phyloP scores from a whole-genome alignment of 179 eudicot genomes.

The Drosera spatulata region DNA sequence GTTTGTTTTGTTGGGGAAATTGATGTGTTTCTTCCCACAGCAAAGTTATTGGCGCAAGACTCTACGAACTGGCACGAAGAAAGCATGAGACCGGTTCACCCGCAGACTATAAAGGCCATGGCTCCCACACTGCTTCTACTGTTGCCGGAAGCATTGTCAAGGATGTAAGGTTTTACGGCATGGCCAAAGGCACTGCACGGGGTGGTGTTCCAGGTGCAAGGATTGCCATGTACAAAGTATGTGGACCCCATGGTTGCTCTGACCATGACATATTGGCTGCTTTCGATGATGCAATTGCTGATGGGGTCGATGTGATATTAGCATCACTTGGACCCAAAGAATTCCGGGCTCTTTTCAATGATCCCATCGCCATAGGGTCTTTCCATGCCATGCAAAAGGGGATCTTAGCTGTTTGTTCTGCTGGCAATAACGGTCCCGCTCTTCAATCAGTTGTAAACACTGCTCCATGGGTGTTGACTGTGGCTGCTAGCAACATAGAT shows the following conservation, averaged over 20 bases:
- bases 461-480: constrained; percentile 80
- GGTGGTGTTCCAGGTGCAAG: constrained; percentile 66
- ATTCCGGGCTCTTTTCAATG: constrained; percentile 19
- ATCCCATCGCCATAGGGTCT: constrained; percentile 59
- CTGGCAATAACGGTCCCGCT: constrained; percentile 56
- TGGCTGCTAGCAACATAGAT: constrained; percentile 57
- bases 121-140: constrained; percentile 78
- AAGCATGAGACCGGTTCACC: constrained; percentile 19
- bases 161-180: constrained; percentile 44
- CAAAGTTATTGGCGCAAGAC: constrained; percentile 71
- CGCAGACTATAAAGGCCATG: constrained; percentile 56
- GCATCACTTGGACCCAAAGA: constrained; percentile 36
- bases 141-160: constrained; percentile 44
- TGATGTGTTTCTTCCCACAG: constrained; percentile 14
- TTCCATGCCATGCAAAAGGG: constrained; percentile 71
- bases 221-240: constrained; percentile 62
- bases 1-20: no score
- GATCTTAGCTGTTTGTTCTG: constrained; percentile 48
- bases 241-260: constrained; percentile 41
- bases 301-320: constrained; percentile 70
- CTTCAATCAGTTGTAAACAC: constrained; percentile 29
- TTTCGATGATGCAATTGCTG: constrained; percentile 67
- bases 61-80: constrained; percentile 22
- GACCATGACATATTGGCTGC: constrained; percentile 56
- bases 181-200: constrained; percentile 56